A percentile compares a stretch with the other conserved stretches of the same genome.
Conservation (phyloP, 208 protist species). For the Strigomonas culicis region DNA sequence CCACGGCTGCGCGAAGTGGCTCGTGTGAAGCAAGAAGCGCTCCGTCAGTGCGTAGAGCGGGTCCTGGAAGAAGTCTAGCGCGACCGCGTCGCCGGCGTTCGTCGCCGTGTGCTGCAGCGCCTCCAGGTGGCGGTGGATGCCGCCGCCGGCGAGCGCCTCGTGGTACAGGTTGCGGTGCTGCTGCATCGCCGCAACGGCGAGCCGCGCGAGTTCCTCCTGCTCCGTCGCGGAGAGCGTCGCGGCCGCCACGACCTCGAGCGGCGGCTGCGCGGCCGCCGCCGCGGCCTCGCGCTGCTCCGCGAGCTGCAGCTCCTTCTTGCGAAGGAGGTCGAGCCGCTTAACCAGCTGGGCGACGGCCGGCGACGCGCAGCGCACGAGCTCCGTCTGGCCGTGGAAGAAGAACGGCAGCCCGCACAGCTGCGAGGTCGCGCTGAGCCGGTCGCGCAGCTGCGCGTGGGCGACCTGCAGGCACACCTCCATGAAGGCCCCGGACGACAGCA, state of each 20-base stretch:
- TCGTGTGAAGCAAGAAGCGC: conserved; percentile 56
- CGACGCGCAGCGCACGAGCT: conserved; percentile 71
- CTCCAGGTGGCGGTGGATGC: conserved; percentile 89
- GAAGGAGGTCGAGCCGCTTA: conserved; percentile 29
- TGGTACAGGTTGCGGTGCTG: conserved; percentile 45
- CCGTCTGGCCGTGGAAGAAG: conserved; percentile 86
- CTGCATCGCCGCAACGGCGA: conserved; percentile 45
- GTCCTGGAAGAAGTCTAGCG: conserved; percentile 81
- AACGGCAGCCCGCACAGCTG: conserved; percentile 50
- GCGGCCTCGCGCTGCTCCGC: not conserved
- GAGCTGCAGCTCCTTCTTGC: not conserved
- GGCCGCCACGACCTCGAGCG: not conserved
- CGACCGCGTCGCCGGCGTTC: conserved; percentile 55
- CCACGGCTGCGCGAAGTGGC: conserved; percentile 68
- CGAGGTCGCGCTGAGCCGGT: conserved; percentile 62
- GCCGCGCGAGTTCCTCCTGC: conserved; percentile 32
- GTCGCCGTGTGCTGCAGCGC: conserved; percentile 75
- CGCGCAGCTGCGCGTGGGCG: conserved; percentile 71
- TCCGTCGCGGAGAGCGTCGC: conserved; percentile 13
- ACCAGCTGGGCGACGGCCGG: conserved; percentile 55
- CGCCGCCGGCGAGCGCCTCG: conserved; percentile 64
- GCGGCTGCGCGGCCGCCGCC: not conserved
- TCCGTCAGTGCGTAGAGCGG: conserved; percentile 47
- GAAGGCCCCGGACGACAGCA: conserved; percentile 49
- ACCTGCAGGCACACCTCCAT: conserved; percentile 87